Conservation (phyloP, 2,329 filamentous ascomycete genomes). For the Pseudogymnoascus sp. region DNA sequence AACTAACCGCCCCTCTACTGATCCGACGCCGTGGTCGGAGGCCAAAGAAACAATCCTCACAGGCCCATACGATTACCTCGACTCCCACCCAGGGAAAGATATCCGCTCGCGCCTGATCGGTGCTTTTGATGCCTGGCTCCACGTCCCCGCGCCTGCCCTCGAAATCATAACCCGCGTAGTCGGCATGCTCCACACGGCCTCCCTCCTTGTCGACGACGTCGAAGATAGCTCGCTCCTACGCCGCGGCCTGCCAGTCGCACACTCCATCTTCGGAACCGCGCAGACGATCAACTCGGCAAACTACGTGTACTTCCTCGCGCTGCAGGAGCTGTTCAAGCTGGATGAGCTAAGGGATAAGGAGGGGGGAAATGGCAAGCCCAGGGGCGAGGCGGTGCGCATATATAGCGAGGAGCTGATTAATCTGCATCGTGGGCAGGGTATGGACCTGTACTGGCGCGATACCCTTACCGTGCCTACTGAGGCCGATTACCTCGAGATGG, state of each 20-base stretch:
- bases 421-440: conserved; percentile 78
- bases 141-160: conserved; percentile 62
- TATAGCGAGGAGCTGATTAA: conserved; percentile 79
- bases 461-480: conserved; percentile 75
- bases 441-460: conserved; percentile 88
- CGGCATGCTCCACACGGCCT: conserved; percentile 79
- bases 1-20: conserved; percentile 24
- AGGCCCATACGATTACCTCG: conserved; percentile 74
- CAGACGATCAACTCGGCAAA: conserved; percentile 90
- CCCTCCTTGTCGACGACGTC: conserved; percentile 77
- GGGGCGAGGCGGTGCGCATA: conserved; percentile 48
- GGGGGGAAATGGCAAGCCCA: neutral
- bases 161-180: conserved; percentile 70
- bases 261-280: conserved; percentile 74
- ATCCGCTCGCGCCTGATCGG: conserved; percentile 71
- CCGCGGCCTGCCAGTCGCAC: conserved; percentile 71
- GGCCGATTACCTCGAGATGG: conserved; percentile 91
- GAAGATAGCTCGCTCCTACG: conserved; percentile 73
- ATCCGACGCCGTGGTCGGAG: conserved; percentile 46
- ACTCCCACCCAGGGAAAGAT: conserved; percentile 73
- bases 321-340: conserved; percentile 66
- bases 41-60: conserved; percentile 71
- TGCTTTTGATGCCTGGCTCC: conserved; percentile 73
- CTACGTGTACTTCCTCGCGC: conserved; percentile 76
- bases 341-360: conserved; percentile 44